phyloP scores from a whole-genome alignment of 192 early-diverging fungal genomes.

The Neocallimastix lanati region DNA sequence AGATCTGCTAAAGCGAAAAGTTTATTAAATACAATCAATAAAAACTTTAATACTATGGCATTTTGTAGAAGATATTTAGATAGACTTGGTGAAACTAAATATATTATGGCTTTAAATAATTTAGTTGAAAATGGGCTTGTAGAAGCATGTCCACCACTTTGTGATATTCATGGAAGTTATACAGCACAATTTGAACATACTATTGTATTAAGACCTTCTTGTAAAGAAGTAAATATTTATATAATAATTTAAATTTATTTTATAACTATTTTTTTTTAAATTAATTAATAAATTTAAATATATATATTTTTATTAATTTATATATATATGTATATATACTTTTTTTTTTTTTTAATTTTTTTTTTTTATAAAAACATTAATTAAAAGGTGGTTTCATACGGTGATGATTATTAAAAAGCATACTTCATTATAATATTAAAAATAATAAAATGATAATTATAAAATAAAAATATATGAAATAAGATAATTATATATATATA shows the following conservation, averaged over 20 bases:
- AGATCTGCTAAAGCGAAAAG: slow-evolving; percentile 51
- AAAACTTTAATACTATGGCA: slow-evolving; percentile 47
- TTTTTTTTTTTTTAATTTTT: too few relatives aligned
- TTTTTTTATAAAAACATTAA: too few relatives aligned
- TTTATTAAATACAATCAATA: slow-evolving; percentile 61
- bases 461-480: too few relatives aligned
- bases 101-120: slow-evolving; percentile 63
- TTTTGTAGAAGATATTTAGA: slow-evolving; percentile 94
- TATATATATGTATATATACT: too few relatives aligned
- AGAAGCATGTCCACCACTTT: slow-evolving; percentile 69
- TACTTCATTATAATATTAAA: too few relatives aligned
- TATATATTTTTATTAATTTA: too few relatives aligned
- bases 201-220: slow-evolving; percentile 66
- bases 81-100: slow-evolving; percentile 76
- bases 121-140: slow-evolving; percentile 72
- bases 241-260: not conserved
- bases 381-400: too few relatives aligned
- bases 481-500: too few relatives aligned
- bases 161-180: slow-evolving; percentile 65
- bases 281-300: too few relatives aligned
- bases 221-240: slow-evolving; percentile 49
- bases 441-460: too few relatives aligned
- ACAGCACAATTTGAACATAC: slow-evolving; percentile 98
- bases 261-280: too few relatives aligned
- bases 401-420: too few relatives aligned